Evolutionary conservation across 106 monocot genomes (phyloP).

Genomic region (Acorus calamus): DNA sequence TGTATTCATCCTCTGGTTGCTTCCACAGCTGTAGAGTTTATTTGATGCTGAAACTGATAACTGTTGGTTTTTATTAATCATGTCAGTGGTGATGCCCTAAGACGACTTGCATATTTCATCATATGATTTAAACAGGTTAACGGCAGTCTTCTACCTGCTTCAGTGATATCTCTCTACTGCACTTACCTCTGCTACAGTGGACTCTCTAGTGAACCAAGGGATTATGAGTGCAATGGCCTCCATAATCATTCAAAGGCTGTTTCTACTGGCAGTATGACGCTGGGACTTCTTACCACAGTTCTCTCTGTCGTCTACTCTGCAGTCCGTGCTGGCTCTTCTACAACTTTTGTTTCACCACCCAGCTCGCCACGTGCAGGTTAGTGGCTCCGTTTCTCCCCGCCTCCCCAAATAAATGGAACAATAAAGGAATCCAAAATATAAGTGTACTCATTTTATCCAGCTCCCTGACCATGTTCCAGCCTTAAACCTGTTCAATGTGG

Average conservation of each 20-base stretch:
- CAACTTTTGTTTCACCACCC: slow-evolving; percentile 68
- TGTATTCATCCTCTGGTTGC: not conserved
- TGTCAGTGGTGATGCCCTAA: no score
- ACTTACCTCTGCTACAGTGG: slow-evolving; percentile 93
- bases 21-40: no score
- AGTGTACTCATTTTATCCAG: no score
- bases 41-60: no score
- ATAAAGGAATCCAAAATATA: no score
- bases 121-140: slow-evolving; percentile 52
- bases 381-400: not conserved
- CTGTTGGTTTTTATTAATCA: no score
- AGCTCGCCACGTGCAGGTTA: slow-evolving; percentile 72
- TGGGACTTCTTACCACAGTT: slow-evolving; percentile 81
- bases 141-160: slow-evolving; percentile 92
- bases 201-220: slow-evolving; percentile 91
- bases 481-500: no score
- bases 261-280: slow-evolving; percentile 85
- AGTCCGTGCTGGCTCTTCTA: slow-evolving; percentile 96
- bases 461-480: not conserved
- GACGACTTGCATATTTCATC: no score
- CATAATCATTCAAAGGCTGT: slow-evolving; percentile 82
- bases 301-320: slow-evolving; percentile 97
- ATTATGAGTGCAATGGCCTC: slow-evolving; percentile 88
- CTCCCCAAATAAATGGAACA: no score
- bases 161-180: slow-evolving; percentile 88